Evolutionary conservation across 805 yeast genomes (phyloP).

Genomic region (Teunomyces funiuensis): DNA sequence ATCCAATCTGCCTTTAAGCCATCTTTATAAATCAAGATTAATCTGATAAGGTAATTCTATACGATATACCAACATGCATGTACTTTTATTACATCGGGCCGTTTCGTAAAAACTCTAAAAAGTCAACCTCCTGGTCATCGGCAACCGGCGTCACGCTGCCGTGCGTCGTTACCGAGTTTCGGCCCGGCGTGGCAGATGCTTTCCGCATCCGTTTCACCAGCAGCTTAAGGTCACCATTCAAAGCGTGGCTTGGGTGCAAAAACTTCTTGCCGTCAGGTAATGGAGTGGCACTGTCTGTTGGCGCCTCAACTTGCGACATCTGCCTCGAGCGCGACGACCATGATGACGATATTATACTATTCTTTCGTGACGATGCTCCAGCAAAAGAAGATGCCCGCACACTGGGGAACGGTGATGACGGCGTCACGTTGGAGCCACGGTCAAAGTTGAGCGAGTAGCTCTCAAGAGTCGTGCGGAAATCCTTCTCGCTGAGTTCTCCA

Average conservation of each 20-base stretch:
- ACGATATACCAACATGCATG: too few relatives aligned
- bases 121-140: slow-evolving; percentile 41
- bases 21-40: too few relatives aligned
- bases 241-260: slow-evolving; percentile 2
- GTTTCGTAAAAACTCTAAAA: slow-evolving; percentile 45
- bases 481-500: slow-evolving; percentile 28
- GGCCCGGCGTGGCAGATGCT: not conserved
- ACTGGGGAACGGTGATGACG: not conserved
- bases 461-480: slow-evolving; percentile 29
- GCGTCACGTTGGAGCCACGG: slow-evolving; percentile 1
- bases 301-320: slow-evolving; percentile 15
- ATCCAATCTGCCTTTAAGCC: too few relatives aligned
- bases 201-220: not conserved
- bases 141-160: slow-evolving; percentile 11
- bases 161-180: not conserved
- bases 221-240: not conserved
- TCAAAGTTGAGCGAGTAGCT: slow-evolving; percentile 28
- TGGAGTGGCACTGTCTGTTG: slow-evolving; percentile 15
- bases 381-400: slow-evolving; percentile 6
- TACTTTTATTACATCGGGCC: slow-evolving; percentile 33
- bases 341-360: slow-evolving; percentile 10
- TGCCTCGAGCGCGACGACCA: slow-evolving; percentile 18
- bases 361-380: slow-evolving; percentile 9
- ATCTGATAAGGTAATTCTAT: too few relatives aligned
- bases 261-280: slow-evolving; percentile 16